These are phyloP conservation scores for Heliosperma pusillum DNA, from an alignment of 148 eudicot species.

Conservation along the genomic window DNA sequence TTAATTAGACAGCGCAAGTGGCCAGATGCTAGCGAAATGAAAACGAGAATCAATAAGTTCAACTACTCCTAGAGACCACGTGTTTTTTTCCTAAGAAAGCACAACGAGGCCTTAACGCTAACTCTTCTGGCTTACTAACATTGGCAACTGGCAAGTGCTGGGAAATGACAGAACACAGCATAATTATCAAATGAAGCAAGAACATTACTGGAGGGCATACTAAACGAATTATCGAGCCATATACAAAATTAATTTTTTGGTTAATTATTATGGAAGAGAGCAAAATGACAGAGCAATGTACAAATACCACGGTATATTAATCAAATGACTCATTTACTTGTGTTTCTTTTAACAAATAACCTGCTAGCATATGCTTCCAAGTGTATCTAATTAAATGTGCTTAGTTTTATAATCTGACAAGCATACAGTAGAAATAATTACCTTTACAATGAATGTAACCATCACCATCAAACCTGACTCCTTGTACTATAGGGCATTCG, in stretches of 20 bases:
- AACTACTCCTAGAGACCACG: background rate
- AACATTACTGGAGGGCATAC: background rate
- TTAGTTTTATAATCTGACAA: no score
- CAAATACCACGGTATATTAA: no score
- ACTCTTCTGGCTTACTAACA: background rate
- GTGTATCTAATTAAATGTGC: background rate
- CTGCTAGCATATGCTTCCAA: background rate
- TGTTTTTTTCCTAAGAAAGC: no score
- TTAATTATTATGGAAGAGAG: no score
- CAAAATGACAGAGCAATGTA: no score
- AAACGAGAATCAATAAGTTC: background rate
- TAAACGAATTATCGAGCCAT: background rate
- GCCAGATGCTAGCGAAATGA: constrained; percentile 54
- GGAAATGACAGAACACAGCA: background rate
- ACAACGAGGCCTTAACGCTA: no score
- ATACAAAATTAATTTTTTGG: no score
- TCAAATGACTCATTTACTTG: no score
- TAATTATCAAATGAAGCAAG: background rate
- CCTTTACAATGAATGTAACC: constrained; percentile 89
- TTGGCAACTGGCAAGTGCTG: background rate
- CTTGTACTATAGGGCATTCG: constrained; percentile 79
- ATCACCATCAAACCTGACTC: constrained; percentile 76
- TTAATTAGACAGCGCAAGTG: constrained; percentile 63
- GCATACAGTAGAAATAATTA: constrained; percentile 12
- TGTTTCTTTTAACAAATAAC: no score